phyloP scores from a whole-genome alignment of 495 filamentous ascomycete species.

The Rostrohypoxylon terebratum region DNA sequence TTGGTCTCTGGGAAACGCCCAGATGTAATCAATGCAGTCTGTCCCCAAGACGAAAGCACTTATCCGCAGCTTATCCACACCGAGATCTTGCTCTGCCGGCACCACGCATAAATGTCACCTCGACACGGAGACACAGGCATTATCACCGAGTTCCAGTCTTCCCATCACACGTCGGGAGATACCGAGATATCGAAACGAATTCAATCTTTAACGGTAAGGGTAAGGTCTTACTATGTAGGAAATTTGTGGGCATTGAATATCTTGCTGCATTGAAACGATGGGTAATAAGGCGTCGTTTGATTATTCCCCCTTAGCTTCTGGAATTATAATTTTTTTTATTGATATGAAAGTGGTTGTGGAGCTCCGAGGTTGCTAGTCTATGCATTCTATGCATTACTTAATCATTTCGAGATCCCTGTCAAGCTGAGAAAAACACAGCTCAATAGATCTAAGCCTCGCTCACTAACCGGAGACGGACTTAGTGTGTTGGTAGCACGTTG shows the following conservation, averaged over 20 bases:
- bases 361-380: not conserved
- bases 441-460: constrained; percentile 37
- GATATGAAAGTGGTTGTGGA: not conserved
- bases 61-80: not conserved
- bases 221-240: constrained; percentile 3
- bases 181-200: constrained; percentile 12
- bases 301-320: not conserved
- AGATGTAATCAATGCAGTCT: not conserved
- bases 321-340: not conserved
- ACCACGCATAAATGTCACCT: constrained; percentile 10
- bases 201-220: constrained; percentile 2
- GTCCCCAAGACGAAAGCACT: constrained; percentile 1
- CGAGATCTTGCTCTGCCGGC: constrained; percentile 1
- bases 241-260: constrained; percentile 17
- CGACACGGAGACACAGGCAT: not conserved
- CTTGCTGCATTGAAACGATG: constrained; percentile 2
- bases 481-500: not conserved
- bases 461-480: constrained; percentile 13
- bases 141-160: constrained; percentile 4
- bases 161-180: constrained; percentile 11
- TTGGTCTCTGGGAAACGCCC: not conserved
- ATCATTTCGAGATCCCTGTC: constrained; percentile 22
- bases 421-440: constrained; percentile 32
- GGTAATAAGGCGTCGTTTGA: constrained; percentile 2
- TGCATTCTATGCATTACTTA: constrained; percentile 2